Conservation (phyloP, 2,329 filamentous ascomycete species). For the Westerdykella ornata region DNA sequence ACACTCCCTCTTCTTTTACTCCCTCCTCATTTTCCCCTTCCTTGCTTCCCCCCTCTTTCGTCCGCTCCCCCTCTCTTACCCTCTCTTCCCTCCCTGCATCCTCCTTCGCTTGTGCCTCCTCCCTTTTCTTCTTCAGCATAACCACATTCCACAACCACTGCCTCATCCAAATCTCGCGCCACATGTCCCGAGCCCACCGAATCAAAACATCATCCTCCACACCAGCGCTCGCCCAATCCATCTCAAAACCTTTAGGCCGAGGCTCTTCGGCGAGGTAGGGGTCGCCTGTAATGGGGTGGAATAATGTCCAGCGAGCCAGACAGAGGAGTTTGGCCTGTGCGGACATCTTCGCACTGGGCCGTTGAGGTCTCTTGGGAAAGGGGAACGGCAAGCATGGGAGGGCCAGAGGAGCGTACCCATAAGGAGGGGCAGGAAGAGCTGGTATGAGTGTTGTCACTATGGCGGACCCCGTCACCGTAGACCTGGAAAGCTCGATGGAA, state of each 20-base stretch:
- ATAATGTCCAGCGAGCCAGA: conserved; percentile 23
- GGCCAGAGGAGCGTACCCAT: neutral
- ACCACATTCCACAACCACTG: conserved; percentile 21
- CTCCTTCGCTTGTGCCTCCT: conserved; percentile 6
- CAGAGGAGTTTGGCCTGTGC: conserved; percentile 17
- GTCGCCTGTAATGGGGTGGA: conserved; percentile 7
- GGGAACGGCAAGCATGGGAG: conserved; percentile 6
- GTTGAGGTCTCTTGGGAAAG: conserved; percentile 10
- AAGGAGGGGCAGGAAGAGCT: neutral
- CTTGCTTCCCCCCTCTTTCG: no score
- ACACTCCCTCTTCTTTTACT: no score
- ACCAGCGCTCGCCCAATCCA: conserved; percentile 17
- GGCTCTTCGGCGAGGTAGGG: conserved; percentile 12
- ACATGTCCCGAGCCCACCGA: conserved; percentile 16
- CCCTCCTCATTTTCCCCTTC: no score
- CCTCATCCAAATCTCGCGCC: conserved; percentile 21
- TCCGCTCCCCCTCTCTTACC: conserved; percentile 4
- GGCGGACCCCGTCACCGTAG: no score
- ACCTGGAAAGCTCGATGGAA: neutral
- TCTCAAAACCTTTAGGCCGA: conserved; percentile 17
- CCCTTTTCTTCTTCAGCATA: conserved; percentile 18
- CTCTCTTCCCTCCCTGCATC: neutral
- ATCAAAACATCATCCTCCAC: conserved; percentile 11
- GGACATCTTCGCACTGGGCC: conserved; percentile 17
- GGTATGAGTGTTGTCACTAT: neutral